Evolutionary conservation across 2,329 filamentous ascomycete species (phyloP), one percentile per base, ranked within the genome.

Genomic region (Cladophialophora immunda): DNA sequence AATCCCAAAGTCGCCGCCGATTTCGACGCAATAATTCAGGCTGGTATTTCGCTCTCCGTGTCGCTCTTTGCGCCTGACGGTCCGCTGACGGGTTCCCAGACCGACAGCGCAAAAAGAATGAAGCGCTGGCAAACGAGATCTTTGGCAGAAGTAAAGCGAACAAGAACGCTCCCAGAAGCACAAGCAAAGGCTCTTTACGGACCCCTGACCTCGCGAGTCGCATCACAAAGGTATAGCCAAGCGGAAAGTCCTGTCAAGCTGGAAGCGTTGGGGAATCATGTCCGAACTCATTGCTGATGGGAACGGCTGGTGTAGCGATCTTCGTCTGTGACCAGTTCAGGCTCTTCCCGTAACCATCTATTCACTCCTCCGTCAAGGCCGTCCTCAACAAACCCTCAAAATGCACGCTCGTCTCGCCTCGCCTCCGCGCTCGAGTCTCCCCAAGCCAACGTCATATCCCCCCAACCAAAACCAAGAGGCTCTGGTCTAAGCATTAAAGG

Each of bases 51-150:
- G 59, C 27, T 64, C n/a, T 25, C 34, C 22, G 38, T 61, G 6
- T 13, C 22, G 11, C n/a, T 38, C 34, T 53, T 22, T 59, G 45
- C 27, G 19, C 22, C 15, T 53, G 34, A 50, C 50, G 50, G 30
- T n/a, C 64, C 53, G 58, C 65, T 67, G 59, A 70, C 60, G 58
- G 22, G 4, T 45, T 58, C 58, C 59, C 62, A 86, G 84, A 81
- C 73, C 84, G 86, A 55, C 79, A 84, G 65, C 82, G 83, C 74
- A 84, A 84, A 73, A 84, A 84, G 74, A 83, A 86, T 65, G 84
- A 88, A 73, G 78, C 79, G 1, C 81, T 89, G 3, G 87, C 87
- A 55, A 85, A 86, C 70, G 79, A 87, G 73, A 85, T 90, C 50
- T 82, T 90, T 32, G 85, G 86, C 52, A 81, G 80, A 70, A 84